Percentiles rank a stretch among this genome's conserved stretches.
Conservation (phyloP, 805 yeast genomes). For the Pichia californica region DNA sequence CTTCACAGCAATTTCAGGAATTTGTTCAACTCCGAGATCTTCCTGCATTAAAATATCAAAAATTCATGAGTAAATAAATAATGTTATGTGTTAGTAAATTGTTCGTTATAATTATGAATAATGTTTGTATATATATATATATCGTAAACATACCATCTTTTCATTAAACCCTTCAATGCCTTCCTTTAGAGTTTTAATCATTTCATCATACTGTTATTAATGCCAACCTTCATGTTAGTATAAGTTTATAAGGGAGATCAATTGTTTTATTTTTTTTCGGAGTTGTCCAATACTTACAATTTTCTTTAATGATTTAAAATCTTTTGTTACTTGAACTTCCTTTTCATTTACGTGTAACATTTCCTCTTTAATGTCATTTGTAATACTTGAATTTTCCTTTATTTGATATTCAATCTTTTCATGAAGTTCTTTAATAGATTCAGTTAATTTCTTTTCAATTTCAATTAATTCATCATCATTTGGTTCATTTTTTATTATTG, state of each 20-base stretch:
- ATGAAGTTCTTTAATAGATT: neutral
- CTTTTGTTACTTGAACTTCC: neutral
- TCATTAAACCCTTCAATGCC: conserved; percentile 11
- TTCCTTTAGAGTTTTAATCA: conserved; percentile 11
- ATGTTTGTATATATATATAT: too few relatives aligned
- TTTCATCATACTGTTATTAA: conserved; percentile 11
- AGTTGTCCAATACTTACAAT: conserved; percentile 5
- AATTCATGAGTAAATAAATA: too few relatives aligned
- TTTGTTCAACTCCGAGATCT: conserved; percentile 8
- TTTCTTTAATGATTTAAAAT: conserved; percentile 3
- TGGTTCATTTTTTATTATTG: neutral
- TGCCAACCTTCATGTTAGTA: too few relatives aligned
- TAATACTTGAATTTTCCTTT: neutral
- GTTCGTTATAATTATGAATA: too few relatives aligned
- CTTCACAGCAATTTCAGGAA: conserved; percentile 26
- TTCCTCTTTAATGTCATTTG: neutral
- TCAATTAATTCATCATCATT: neutral
- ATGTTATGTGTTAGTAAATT: neutral
- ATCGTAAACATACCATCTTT: conserved; percentile 4
- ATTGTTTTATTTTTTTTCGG: neutral
- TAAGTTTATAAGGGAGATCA: too few relatives aligned
- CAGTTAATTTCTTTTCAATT: neutral
- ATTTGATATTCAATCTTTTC: neutral
- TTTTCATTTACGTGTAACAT: neutral
- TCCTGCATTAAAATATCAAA: neutral